Conservation (phyloP, 2,329 filamentous ascomycete genomes). For the Diaporthe citriasiana region DNA sequence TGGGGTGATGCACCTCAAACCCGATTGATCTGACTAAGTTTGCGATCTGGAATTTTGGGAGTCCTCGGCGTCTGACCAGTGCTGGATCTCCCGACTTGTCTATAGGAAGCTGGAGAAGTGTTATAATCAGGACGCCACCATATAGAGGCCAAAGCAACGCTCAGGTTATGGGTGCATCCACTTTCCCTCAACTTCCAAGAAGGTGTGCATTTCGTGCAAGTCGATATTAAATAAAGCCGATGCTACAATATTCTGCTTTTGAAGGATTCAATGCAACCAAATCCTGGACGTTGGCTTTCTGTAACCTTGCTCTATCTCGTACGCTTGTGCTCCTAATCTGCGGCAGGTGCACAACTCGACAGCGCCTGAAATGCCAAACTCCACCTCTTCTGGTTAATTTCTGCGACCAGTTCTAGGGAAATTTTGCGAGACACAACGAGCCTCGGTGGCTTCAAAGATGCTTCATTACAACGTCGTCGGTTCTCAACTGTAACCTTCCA, state of each 20-base stretch:
- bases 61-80: too few species aligned
- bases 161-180: too few species aligned
- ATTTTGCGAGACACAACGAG: not conserved
- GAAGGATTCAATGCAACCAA: not conserved
- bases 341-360: not conserved
- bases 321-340: not conserved
- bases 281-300: not conserved
- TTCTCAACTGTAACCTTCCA: not conserved
- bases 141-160: too few species aligned
- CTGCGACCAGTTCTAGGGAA: not conserved
- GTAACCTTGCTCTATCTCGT: not conserved
- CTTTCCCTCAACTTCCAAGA: too few species aligned
- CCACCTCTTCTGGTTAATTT: not conserved
- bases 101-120: too few species aligned
- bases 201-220: not conserved
- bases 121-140: too few species aligned
- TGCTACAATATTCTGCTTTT: not conserved
- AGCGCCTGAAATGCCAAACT: not conserved
- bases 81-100: not conserved
- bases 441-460: conserved; percentile 25
- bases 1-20: not conserved
- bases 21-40: too few species aligned
- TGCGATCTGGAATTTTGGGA: too few species aligned
- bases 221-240: not conserved
- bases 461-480: conserved; percentile 19